Conservation (phyloP, 495 filamentous ascomycete genomes). For the Penicillium lividum region DNA sequence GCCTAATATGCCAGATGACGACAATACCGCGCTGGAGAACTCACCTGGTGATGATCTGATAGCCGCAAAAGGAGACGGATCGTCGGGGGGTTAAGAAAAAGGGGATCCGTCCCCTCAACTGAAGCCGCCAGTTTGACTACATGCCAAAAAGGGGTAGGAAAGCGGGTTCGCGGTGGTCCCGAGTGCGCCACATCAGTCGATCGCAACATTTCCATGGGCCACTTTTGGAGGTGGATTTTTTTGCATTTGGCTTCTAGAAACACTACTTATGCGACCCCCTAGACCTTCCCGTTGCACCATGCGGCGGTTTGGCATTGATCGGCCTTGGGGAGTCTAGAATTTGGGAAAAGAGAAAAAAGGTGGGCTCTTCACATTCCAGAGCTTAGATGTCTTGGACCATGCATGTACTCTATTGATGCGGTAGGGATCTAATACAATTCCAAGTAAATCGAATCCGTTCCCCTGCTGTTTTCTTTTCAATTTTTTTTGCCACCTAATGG, state of each 20-base stretch:
- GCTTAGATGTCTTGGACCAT: background rate
- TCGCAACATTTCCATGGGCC: background rate
- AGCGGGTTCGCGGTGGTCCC: conserved; percentile 5
- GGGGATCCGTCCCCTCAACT: background rate
- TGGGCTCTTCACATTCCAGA: conserved; percentile 3
- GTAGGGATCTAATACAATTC: background rate
- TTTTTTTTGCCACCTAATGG: background rate
- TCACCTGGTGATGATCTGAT: background rate
- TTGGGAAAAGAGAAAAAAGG: background rate
- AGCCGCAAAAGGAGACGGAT: background rate
- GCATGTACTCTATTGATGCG: background rate
- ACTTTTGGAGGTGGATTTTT: background rate
- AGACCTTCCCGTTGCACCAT: conserved; percentile 5
- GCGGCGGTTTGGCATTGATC: conserved; percentile 13
- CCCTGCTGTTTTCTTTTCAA: background rate
- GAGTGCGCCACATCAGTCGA: conserved; percentile 6
- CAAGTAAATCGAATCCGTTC: background rate
- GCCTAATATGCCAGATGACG: conserved; percentile 5
- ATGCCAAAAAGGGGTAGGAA: conserved; percentile 3
- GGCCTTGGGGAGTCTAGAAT: background rate
- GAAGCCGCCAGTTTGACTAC: conserved; percentile 1
- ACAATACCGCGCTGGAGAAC: background rate
- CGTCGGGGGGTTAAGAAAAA: background rate
- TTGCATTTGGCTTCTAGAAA: conserved; percentile 12
- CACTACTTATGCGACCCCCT: conserved; percentile 10